phyloP scores from a whole-genome alignment of 352 stramenopile species.

The Aphanomyces astaci region DNA sequence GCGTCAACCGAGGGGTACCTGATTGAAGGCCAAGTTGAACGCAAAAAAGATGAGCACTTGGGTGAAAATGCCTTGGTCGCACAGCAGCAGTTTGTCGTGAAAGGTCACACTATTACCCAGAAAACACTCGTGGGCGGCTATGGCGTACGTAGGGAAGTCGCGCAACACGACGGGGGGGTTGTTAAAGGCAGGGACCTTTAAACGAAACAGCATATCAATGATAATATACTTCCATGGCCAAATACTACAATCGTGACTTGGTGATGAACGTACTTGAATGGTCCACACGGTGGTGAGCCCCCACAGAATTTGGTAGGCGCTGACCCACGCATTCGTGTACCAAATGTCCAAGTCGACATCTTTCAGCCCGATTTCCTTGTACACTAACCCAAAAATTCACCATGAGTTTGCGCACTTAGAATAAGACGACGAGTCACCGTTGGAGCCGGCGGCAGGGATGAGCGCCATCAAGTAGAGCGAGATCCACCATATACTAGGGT shows the following conservation, averaged over 20 bases:
- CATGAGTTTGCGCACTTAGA: no score
- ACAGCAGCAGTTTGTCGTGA: neutral
- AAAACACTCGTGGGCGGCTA: conserved; percentile 11
- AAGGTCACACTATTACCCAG: neutral
- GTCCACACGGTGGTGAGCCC: conserved; percentile 21
- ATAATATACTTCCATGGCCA: neutral
- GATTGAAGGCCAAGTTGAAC: conserved; percentile 23
- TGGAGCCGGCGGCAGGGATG: conserved; percentile 16
- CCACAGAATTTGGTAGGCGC: conserved; percentile 21
- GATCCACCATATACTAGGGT: conserved; percentile 20
- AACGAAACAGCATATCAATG: no score
- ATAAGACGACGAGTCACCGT: neutral
- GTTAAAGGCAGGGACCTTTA: conserved; percentile 21
- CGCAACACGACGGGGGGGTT: conserved; percentile 14
- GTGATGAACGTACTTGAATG: conserved; percentile 16
- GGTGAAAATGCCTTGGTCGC: neutral
- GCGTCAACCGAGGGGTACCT: no score
- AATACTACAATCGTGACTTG: neutral
- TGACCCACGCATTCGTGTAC: conserved; percentile 25
- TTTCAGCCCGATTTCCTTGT: conserved; percentile 28
- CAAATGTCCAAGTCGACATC: conserved; percentile 25
- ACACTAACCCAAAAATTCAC: neutral
- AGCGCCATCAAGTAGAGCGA: conserved; percentile 5
- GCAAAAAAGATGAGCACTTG: conserved; percentile 15
- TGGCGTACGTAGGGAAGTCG: conserved; percentile 11